Base-by-base conservation (phyloP, 129 eudicot species). In the Flaveria bidentis region DNA sequence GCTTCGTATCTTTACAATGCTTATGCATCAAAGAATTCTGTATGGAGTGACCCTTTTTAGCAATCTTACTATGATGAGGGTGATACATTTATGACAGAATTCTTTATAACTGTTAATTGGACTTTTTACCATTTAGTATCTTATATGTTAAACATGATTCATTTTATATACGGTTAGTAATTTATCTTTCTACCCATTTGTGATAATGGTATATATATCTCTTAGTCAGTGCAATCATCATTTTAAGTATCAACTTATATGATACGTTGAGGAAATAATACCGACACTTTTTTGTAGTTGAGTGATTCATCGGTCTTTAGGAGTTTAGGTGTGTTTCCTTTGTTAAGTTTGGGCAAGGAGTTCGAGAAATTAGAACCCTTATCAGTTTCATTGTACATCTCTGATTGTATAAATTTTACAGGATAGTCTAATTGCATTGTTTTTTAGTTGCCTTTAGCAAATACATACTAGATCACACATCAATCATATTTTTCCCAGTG, bases 151-250 rank as follows among this genome's bases (percentile, higher is more conserved):
- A 45, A 57, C 44, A 56, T 36, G 53, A 36, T 39, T 39, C 23
- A 20, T n/a, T 39, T 73, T 56, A 2, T 17, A 56, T 42, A 56
- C 36, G 36, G 18, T 20, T 73, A 41, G 15, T 57, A 56, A 39
- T 30, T 22, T 57, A 73, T 73, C 62, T 56, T 56, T 56, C 28
- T 56, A 56, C 62, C 28, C 62, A 16, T 51, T 8, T 18, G 63
- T 56, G 2, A 20, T 20, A 20, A 28, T 5, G 14, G 28, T 4
- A 9, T 56, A 20, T 56, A 9, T 56, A 20, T 28, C 15, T 56
- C 62, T 56, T 56, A 18, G 63, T 56, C 5, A 8, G 13, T 22
- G 63, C 30, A 56, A 9, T 56, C 30, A 56, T 18, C 15, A 56
- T 56, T 20, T 30, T 56, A 56, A 20, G 63, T 56, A 56, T 56